These are phyloP conservation scores for Lepiota subincarnata DNA, from an alignment of 768 basidiomycete genomes.

Conservation along the genomic window DNA sequence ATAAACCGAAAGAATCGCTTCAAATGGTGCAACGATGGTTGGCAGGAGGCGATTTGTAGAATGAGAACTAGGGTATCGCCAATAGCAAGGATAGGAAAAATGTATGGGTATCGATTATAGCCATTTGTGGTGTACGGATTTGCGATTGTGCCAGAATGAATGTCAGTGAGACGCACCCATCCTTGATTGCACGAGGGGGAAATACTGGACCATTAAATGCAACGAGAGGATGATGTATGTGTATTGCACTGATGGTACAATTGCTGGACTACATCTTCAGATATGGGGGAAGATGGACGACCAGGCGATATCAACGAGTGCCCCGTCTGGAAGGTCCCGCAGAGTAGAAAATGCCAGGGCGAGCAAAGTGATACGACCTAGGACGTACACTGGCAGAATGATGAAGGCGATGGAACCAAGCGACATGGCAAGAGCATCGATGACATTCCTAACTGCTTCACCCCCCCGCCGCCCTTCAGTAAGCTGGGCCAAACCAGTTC, in stretches of 20 bases:
- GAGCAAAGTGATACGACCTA: slow-evolving; percentile 8
- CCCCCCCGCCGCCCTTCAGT: not conserved
- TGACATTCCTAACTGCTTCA: not conserved
- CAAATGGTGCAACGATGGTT: slow-evolving; percentile 13
- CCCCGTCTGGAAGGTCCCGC: not conserved
- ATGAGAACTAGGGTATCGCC: not conserved
- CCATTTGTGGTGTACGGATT: not conserved
- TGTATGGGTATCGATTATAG: not conserved
- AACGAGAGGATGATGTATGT: too few species aligned
- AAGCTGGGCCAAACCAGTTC: not conserved
- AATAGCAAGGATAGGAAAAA: not conserved
- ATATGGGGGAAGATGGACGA: slow-evolving; percentile 11
- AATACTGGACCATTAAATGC: too few species aligned
- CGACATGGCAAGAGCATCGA: slow-evolving; percentile 2
- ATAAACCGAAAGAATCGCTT: slow-evolving; percentile 14
- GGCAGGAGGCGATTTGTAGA: slow-evolving; percentile 3
- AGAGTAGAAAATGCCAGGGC: slow-evolving; percentile 11
- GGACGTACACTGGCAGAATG: slow-evolving; percentile 4
- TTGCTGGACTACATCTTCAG: not conserved
- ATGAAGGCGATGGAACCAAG: slow-evolving; percentile 6
- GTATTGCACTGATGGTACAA: too few species aligned
- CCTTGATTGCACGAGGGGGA: too few species aligned
- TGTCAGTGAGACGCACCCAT: too few species aligned
- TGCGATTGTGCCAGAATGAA: too few species aligned
- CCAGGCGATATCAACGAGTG: slow-evolving; percentile 9